Percentiles rank a stretch among this genome's conserved stretches.
phyloP scores from a whole-genome alignment of 495 filamentous ascomycete genomes.

The Mycothermus thermophilus region DNA sequence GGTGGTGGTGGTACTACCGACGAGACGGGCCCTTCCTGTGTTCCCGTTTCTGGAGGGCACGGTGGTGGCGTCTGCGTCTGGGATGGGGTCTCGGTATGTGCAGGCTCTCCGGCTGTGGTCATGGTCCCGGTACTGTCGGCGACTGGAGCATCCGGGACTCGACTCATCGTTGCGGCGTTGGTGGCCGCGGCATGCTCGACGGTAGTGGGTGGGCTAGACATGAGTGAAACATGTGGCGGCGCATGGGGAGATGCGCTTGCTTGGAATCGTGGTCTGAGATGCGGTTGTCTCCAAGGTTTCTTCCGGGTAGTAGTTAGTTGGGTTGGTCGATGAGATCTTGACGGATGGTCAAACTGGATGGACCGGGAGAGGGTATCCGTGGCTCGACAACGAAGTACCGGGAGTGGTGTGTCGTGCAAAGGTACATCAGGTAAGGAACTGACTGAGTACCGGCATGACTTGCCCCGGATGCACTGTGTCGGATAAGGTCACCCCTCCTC shows the following conservation, averaged over 20 bases:
- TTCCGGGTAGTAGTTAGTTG: too few species aligned
- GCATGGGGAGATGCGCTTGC: slow-evolving; percentile 7
- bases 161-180: slow-evolving; percentile 35
- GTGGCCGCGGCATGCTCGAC: slow-evolving; percentile 39
- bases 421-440: too few species aligned
- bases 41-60: too few species aligned
- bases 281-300: too few species aligned
- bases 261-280: slow-evolving; percentile 1
- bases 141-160: slow-evolving; percentile 16
- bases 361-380: too few species aligned
- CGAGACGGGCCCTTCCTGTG: slow-evolving; percentile 12
- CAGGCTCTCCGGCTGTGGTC: slow-evolving; percentile 1
- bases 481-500: too few species aligned
- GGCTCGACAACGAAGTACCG: too few species aligned
- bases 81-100: slow-evolving; percentile 1
- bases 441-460: too few species aligned
- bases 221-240: slow-evolving; percentile 37
- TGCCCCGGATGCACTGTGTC: too few species aligned
- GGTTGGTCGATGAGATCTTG: too few species aligned
- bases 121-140: slow-evolving; percentile 7
- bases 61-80: slow-evolving; percentile 5
- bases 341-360: too few species aligned
- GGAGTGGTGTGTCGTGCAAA: too few species aligned
- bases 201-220: slow-evolving; percentile 31
- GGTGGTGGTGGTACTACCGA: slow-evolving; percentile 19